Percentiles rank a stretch among this genome's conserved stretches.
Evolutionary conservation across 331 rosid species (phyloP).

Genomic region (Erythrophleum ivorense): DNA sequence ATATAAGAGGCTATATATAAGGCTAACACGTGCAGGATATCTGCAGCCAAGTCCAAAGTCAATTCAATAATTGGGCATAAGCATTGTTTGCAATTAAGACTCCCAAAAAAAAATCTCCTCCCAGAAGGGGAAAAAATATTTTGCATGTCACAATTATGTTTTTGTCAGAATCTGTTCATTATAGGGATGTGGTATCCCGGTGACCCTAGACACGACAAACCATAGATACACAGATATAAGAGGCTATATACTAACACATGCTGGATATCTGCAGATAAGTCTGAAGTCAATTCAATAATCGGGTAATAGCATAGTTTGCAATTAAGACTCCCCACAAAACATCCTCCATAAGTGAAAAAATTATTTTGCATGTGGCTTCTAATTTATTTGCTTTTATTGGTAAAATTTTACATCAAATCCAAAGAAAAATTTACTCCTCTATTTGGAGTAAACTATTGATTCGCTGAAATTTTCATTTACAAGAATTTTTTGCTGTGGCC

Average conservation of each 20-base stretch:
- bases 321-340: background rate
- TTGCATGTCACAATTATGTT: background rate
- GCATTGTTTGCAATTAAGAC: slow-evolving; percentile 4
- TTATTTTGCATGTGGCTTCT: background rate
- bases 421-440: background rate
- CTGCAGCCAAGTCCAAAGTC: background rate
- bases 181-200: background rate
- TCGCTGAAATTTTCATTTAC: background rate
- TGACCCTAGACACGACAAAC: background rate
- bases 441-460: background rate
- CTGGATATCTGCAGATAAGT: background rate
- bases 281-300: background rate
- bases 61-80: background rate
- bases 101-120: background rate
- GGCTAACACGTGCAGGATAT: background rate
- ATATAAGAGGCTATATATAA: background rate
- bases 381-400: background rate
- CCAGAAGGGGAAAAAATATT: background rate
- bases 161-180: background rate
- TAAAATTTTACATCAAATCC: background rate
- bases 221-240: background rate
- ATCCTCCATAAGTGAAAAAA: background rate
- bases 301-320: background rate
- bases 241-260: background rate
- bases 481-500: background rate